A percentile compares a stretch with the other conserved stretches of the same genome.
These are phyloP conservation scores for Austroboletus novae-zelandiae DNA, from an alignment of 1,284 basidiomycete species.

Conservation along the genomic window DNA sequence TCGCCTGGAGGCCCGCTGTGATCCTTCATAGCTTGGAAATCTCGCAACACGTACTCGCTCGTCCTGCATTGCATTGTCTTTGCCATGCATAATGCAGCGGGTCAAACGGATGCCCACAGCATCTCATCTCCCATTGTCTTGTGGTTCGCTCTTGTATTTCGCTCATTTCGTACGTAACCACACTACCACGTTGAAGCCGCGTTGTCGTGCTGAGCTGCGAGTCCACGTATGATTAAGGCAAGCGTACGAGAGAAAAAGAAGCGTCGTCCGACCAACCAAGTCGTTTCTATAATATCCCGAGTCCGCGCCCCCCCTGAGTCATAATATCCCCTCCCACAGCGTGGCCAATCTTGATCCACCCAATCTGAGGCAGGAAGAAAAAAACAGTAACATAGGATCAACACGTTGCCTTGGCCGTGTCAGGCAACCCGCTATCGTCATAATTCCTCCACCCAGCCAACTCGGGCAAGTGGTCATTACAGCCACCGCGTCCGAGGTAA, in stretches of 20 bases:
- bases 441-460: constrained; percentile 22
- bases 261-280: not conserved
- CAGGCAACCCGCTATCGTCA: constrained; percentile 32
- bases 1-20: constrained; percentile 19
- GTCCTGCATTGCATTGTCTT: constrained; percentile 13
- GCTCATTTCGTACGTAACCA: constrained; percentile 24
- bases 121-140: constrained; percentile 6
- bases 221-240: constrained; percentile 6
- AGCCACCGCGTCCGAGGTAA: constrained; percentile 35
- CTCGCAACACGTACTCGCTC: not conserved
- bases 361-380: constrained; percentile 22
- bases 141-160: constrained; percentile 5
- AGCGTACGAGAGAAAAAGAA: constrained; percentile 4
- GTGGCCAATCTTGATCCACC: constrained; percentile 32
- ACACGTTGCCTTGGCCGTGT: constrained; percentile 33
- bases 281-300: constrained; percentile 16
- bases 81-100: constrained; percentile 10
- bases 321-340: constrained; percentile 18
- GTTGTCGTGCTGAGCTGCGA: constrained; percentile 16
- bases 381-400: constrained; percentile 23
- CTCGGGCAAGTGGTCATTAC: constrained; percentile 30
- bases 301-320: constrained; percentile 14
- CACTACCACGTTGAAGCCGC: constrained; percentile 26
- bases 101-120: constrained; percentile 1
- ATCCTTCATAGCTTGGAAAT: constrained; percentile 25